Conservation (phyloP, 2,329 filamentous ascomycete species). For the Stachybotrys echinatus region DNA sequence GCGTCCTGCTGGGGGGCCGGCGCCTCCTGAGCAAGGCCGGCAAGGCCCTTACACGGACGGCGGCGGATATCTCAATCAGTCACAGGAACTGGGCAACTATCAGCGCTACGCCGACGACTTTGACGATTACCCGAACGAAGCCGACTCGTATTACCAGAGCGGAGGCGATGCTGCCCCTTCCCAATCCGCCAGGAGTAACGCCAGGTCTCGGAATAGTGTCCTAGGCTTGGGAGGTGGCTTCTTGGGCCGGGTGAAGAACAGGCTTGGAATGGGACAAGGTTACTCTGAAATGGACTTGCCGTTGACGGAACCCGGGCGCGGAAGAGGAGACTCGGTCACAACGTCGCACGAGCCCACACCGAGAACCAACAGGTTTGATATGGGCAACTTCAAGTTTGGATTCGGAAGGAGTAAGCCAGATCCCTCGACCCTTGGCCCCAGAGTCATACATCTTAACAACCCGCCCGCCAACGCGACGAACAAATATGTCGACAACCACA, state of each 20-base stretch:
- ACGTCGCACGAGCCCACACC: slow-evolving; percentile 32
- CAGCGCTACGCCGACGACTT: slow-evolving; percentile 84
- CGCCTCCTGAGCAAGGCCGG: background rate
- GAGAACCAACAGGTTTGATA: slow-evolving; percentile 56
- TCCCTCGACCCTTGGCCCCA: slow-evolving; percentile 83
- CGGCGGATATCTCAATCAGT: slow-evolving; percentile 60
- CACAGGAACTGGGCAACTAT: slow-evolving; percentile 81
- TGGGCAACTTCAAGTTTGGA: slow-evolving; percentile 84
- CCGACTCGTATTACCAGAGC: slow-evolving; percentile 78
- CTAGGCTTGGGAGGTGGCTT: slow-evolving; percentile 81
- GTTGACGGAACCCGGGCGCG: slow-evolving; percentile 66
- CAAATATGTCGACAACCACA: slow-evolving; percentile 93
- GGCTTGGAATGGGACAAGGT: slow-evolving; percentile 77
- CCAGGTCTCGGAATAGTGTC: slow-evolving; percentile 82
- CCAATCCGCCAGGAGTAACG: slow-evolving; percentile 41
- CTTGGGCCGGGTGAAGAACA: slow-evolving; percentile 81
- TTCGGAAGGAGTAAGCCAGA: slow-evolving; percentile 82
- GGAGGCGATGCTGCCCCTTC: slow-evolving; percentile 54
- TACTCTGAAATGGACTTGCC: slow-evolving; percentile 99
- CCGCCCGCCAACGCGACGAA: slow-evolving; percentile 82
- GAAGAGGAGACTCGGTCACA: slow-evolving; percentile 29
- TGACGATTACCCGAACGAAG: slow-evolving; percentile 76
- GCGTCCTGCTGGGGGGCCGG: slow-evolving; percentile 29
- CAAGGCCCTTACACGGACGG: slow-evolving; percentile 26
- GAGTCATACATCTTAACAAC: slow-evolving; percentile 95